phyloP scores from a whole-genome alignment of 208 protist genomes.

The Trypanosoma caninum region DNA sequence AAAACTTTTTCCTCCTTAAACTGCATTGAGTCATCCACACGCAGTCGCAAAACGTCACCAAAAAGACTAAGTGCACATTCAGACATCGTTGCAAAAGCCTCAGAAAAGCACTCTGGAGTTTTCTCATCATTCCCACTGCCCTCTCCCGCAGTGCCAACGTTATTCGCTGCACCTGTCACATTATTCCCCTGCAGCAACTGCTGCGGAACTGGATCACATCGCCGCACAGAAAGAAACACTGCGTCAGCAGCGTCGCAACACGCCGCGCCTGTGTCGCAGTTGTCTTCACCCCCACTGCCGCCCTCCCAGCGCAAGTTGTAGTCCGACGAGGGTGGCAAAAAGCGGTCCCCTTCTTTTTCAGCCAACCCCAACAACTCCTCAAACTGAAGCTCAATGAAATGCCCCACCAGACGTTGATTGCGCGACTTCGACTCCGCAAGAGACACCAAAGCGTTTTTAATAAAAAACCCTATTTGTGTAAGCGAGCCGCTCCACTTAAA shows the following conservation, averaged over 20 bases:
- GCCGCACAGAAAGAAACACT: constrained; percentile 56
- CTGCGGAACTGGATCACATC: constrained; percentile 44
- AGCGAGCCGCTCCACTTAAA: constrained; percentile 72
- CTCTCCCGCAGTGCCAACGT: not conserved
- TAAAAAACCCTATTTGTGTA: constrained; percentile 71
- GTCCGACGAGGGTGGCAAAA: constrained; percentile 32
- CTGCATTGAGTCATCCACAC: constrained; percentile 72
- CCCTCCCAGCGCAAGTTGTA: constrained; percentile 57
- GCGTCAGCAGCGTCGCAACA: constrained; percentile 51
- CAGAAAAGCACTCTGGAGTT: constrained; percentile 41
- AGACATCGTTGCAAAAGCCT: constrained; percentile 72
- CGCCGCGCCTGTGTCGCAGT: constrained; percentile 51
- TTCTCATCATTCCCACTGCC: not conserved
- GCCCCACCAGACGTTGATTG: constrained; percentile 70
- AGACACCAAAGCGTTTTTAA: constrained; percentile 72
- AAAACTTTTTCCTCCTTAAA: constrained; percentile 78
- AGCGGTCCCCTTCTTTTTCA: constrained; percentile 53
- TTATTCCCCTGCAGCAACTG: constrained; percentile 48
- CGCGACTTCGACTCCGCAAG: constrained; percentile 81
- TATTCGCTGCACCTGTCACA: not conserved
- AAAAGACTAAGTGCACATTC: constrained; percentile 74
- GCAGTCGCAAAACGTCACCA: constrained; percentile 72
- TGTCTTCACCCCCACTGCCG: constrained; percentile 43
- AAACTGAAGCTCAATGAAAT: constrained; percentile 83
- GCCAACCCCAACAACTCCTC: constrained; percentile 65